Base-by-base conservation (phyloP, 768 basidiomycete species). In the Mycena alexandri region DNA sequence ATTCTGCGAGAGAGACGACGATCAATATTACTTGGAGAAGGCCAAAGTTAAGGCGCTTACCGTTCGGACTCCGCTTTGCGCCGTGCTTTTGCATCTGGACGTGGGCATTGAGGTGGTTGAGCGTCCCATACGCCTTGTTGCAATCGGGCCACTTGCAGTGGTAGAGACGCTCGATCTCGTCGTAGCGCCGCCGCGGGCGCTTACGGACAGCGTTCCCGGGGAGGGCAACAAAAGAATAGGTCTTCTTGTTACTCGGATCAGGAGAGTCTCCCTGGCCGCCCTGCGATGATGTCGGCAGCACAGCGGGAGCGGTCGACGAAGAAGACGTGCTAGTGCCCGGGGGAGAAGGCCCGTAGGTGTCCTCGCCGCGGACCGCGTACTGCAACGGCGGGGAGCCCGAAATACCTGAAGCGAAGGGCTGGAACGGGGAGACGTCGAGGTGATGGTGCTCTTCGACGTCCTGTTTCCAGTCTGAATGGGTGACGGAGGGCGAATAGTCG, bases 1-100 rank as follows among this genome's bases (percentile, higher is more conserved):
- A 99, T 83, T 99, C 97, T 98, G 80, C n/a, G n/a, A n/a, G n/a
- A 72, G 63, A 58, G 68, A 52, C 63, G 47, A 69, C 13, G 44
- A 44, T 17, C 24, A 42, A 57, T 57, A 67, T 54, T 63, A 61
- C 52, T 59, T 43, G 69, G 61, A 13, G 51, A 52, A 48, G 36
- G 22, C 59, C 13, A 11, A 34, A 53, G 63, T 51, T 51, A 16
- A 44, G 21, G 53, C 29, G 76, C 93, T 80, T 74, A 97, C 97
- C 96, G 62, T 88, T 88, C 14, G 97, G 97, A 77, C 89, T 92
- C 61, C 96, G 88, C 81, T 97, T 98, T 17, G 84, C 62, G 47
- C 97, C 97, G 77, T 99, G 97, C 79, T 93, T 93, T 79, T 98
- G 97, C 94, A 98, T 98, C n/a, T 90, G 92, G 63, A 98, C 95